Base-by-base conservation (phyloP, 176 grass and related monocot species). In the Dactylis glomerata region DNA sequence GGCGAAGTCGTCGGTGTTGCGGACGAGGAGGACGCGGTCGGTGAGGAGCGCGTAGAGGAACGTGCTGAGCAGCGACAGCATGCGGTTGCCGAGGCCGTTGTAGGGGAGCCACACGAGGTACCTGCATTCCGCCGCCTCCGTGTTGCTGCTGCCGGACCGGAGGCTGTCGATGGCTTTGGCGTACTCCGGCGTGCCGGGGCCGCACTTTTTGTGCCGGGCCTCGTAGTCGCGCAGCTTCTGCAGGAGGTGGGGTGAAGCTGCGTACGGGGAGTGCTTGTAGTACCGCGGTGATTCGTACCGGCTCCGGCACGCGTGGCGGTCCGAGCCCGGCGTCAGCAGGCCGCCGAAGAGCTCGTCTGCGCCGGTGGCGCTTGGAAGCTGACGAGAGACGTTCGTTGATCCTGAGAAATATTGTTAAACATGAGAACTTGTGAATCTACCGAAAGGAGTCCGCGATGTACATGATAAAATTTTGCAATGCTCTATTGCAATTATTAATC, bases 21-120 rank as follows among this genome's bases (percentile, higher is more conserved):
- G 65, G 64, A 87, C 65, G 14, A 95, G 81, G 17, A 97, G 3
- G 38, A 93, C 84, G 67, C 82, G 89, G 69, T 83, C 77, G 15
- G 91, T 89, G 78, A 92, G 87, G 16, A 95, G 66, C 24, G 93
- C 87, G 73, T 88, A 95, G 37, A 95, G 68, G 81, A 95, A 95
- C 0, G 82, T 54, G 47, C 79, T 82, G 1, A 40, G 22, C 51
- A 95, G 77, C 38, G 88, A 82, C 37, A 92, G 24, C 73, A 95
- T 92, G 31, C 90, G 67, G 76, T 95, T 95, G 44, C 88, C 93
- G 23, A 95, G 68, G 13, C 93, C 86, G 22, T 92, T 84, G 73
- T 50, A 66, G 54, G 87, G 85, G 12, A 87, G 75, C 88, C 83
- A 91, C 7, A 91, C 86, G 0, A 95, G 1, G 77, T 92, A 90